These are phyloP conservation scores for Corallochytrium limacisporum DNA, from an alignment of 78 protist genomes.

Conservation along the genomic window DNA sequence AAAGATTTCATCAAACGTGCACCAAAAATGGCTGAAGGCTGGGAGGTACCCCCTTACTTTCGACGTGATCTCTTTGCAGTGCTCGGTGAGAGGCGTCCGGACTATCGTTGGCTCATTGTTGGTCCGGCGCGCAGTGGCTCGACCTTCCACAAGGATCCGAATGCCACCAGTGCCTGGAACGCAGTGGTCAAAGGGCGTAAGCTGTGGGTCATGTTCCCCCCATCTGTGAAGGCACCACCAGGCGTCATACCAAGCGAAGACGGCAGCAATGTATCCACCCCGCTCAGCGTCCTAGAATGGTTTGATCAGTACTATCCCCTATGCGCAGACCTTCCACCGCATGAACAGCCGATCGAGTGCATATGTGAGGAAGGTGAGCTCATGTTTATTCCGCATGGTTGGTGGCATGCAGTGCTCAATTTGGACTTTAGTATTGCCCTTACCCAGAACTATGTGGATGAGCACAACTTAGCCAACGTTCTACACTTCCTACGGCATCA, in stretches of 20 bases:
- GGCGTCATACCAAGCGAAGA: slow-evolving; percentile 32
- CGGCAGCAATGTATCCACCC: slow-evolving; percentile 30
- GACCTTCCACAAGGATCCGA: slow-evolving; percentile 45
- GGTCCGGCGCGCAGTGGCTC: slow-evolving; percentile 43
- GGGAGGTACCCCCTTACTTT: slow-evolving; percentile 4
- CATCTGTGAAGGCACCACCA: slow-evolving; percentile 24
- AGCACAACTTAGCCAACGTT: too few species aligned
- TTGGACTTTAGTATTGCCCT: slow-evolving; percentile 30
- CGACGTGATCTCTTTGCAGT: slow-evolving; percentile 3
- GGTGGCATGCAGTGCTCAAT: slow-evolving; percentile 54
- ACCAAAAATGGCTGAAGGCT: background rate
- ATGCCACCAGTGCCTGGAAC: slow-evolving; percentile 49
- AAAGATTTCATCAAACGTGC: background rate
- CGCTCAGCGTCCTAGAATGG: slow-evolving; percentile 40
- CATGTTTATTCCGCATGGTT: slow-evolving; percentile 46
- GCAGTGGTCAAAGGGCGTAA: slow-evolving; percentile 36
- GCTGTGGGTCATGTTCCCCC: slow-evolving; percentile 41
- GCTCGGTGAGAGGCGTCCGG: slow-evolving; percentile 10
- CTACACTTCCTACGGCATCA: too few species aligned
- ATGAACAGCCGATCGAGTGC: slow-evolving; percentile 7
- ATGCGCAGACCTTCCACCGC: background rate
- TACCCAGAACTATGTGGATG: slow-evolving; percentile 52
- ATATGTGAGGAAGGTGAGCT: slow-evolving; percentile 28
- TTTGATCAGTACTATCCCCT: slow-evolving; percentile 6
- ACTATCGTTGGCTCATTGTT: slow-evolving; percentile 24